phyloP scores from a whole-genome alignment of 2,329 filamentous ascomycete genomes.

The Fusarium euwallaceae region DNA sequence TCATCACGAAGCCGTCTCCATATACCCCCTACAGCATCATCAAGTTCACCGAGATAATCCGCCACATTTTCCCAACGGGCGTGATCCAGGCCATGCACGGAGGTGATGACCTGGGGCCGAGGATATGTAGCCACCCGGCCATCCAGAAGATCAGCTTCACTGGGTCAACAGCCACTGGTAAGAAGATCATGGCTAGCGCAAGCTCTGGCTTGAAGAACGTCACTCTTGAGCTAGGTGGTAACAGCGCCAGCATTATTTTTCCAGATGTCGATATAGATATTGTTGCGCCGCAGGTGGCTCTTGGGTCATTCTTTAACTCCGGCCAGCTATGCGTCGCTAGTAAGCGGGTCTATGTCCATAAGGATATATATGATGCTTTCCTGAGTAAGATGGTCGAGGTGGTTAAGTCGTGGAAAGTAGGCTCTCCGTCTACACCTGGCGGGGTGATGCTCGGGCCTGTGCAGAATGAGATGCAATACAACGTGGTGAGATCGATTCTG shows the following conservation, averaged over 20 bases:
- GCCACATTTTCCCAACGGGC: constrained; percentile 69
- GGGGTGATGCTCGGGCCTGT: not conserved
- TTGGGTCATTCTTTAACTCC: constrained; percentile 67
- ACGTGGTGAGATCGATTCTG: not conserved
- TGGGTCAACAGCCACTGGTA: constrained; percentile 70
- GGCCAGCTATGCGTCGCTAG: constrained; percentile 51
- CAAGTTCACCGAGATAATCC: constrained; percentile 69
- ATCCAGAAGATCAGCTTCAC: constrained; percentile 75
- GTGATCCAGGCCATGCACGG: constrained; percentile 72
- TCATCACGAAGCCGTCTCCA: constrained; percentile 69
- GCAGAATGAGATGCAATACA: not conserved
- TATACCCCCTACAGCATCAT: constrained; percentile 69
- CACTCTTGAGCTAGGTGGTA: constrained; percentile 71
- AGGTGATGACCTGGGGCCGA: constrained; percentile 69
- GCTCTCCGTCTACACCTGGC: not conserved
- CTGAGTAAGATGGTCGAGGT: not conserved
- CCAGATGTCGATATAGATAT: constrained; percentile 65
- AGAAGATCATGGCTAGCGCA: constrained; percentile 68
- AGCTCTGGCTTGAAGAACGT: constrained; percentile 70
- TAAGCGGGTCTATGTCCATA: constrained; percentile 72
- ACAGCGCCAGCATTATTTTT: constrained; percentile 69
- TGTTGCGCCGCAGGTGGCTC: constrained; percentile 49
- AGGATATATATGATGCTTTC: constrained; percentile 69
- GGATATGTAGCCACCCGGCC: constrained; percentile 67
- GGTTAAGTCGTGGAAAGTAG: not conserved